These are phyloP conservation scores for Aspergillus incahuasiensis DNA, from an alignment of 495 filamentous ascomycete species.

Conservation along the genomic window DNA sequence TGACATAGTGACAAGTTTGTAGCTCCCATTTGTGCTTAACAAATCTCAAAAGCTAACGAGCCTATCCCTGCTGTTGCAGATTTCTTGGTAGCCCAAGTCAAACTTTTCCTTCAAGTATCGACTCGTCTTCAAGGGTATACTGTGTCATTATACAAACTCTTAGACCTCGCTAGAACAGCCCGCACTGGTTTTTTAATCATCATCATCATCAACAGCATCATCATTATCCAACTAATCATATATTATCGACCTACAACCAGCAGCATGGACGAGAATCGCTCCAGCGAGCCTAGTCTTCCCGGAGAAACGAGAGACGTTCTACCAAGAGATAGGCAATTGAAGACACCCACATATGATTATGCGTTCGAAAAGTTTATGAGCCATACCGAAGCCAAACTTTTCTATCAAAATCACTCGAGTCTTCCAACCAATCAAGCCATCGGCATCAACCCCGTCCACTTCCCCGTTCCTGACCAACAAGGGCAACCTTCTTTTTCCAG, in stretches of 20 bases:
- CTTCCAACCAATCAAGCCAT: not conserved
- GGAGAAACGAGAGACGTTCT: conserved; percentile 53
- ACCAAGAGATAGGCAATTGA: conserved; percentile 67
- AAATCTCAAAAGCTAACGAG: not conserved
- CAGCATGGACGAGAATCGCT: conserved; percentile 19
- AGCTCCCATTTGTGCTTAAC: not conserved
- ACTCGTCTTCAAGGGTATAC: not conserved
- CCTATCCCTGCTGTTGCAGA: not conserved
- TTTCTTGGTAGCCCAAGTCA: not conserved
- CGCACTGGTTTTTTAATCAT: too few relatives aligned
- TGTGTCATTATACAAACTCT: too few relatives aligned
- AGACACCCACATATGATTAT: conserved; percentile 80
- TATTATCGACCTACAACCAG: too few relatives aligned
- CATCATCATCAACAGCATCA: not conserved
- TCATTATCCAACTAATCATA: not conserved
- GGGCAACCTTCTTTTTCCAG: not conserved
- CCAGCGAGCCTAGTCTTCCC: conserved; percentile 13
- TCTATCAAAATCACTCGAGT: conserved; percentile 83
- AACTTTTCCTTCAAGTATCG: not conserved
- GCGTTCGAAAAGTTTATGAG: conserved; percentile 86
- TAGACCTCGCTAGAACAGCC: too few relatives aligned
- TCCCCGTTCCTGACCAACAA: not conserved
- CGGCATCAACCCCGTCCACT: conserved; percentile 2
- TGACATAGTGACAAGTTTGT: not conserved
- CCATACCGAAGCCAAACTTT: conserved; percentile 86